These are phyloP conservation scores for Pyrenophora tritici-repentis DNA, from an alignment of 2,329 filamentous ascomycete species.

Conservation along the genomic window DNA sequence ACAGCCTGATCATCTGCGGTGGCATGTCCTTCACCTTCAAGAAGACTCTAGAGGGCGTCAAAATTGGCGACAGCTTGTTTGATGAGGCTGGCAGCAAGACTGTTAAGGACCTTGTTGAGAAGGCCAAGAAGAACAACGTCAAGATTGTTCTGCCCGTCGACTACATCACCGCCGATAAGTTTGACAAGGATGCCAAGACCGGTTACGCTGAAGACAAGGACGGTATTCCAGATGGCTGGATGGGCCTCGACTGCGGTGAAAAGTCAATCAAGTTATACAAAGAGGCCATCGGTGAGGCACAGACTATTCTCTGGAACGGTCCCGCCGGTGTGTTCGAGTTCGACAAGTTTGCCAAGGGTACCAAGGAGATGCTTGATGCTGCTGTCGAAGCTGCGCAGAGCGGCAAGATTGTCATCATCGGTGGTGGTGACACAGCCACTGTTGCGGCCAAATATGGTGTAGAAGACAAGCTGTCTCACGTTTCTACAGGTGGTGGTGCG, in stretches of 20 bases:
- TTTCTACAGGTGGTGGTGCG: conserved; percentile 94
- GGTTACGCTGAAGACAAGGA: conserved; percentile 82
- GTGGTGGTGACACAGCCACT: conserved; percentile 96
- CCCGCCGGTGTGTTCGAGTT: conserved; percentile 98
- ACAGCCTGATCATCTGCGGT: conserved; percentile 95
- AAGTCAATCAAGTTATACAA: conserved; percentile 89
- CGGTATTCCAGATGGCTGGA: conserved; percentile 95
- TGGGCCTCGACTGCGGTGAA: conserved; percentile 93
- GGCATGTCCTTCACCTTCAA: conserved; percentile 99
- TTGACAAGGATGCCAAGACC: conserved; percentile 79
- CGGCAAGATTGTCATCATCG: conserved; percentile 97
- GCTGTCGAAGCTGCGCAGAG: conserved; percentile 78
- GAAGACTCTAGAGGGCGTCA: conserved; percentile 91
- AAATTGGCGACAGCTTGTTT: conserved; percentile 89
- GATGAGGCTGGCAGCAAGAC: conserved; percentile 94
- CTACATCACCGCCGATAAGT: conserved; percentile 96
- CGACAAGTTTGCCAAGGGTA: conserved; percentile 89
- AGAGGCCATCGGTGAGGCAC: conserved; percentile 80
- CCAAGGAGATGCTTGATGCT: conserved; percentile 88
- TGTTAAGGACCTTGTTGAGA: conserved; percentile 83
- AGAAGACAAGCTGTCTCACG: conserved; percentile 97
- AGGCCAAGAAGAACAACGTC: conserved; percentile 96
- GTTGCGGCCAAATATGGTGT: conserved; percentile 96
- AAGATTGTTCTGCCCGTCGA: conserved; percentile 93
- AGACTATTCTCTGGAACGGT: conserved; percentile 99